phyloP scores from a whole-genome alignment of 2,329 filamentous ascomycete species.

The Fonsecaea pugnacius region DNA sequence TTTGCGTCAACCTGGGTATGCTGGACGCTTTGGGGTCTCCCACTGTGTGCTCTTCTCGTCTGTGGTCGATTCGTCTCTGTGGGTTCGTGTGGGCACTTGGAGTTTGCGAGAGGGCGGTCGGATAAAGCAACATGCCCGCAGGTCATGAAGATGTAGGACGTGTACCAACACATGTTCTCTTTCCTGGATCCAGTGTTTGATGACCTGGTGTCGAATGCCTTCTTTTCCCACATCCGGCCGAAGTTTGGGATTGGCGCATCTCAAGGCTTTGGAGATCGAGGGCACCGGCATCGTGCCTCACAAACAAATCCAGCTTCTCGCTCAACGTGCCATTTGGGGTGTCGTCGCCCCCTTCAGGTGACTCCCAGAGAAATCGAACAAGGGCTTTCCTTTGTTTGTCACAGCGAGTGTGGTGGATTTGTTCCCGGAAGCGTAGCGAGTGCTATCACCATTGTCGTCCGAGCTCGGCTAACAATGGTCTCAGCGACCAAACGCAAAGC shows the following conservation, averaged over 20 bases:
- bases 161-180: constrained; percentile 33
- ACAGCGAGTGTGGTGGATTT: background rate
- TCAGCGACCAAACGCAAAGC: background rate
- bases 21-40: background rate
- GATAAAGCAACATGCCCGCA: constrained; percentile 30
- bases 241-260: background rate
- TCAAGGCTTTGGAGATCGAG: background rate
- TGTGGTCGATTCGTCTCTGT: background rate
- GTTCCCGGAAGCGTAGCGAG: background rate
- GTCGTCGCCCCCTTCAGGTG: background rate
- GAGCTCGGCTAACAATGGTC: background rate
- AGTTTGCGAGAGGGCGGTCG: constrained; percentile 20
- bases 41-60: background rate
- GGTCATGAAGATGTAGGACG: constrained; percentile 28
- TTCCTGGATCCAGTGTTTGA: background rate
- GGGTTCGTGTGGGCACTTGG: constrained; percentile 12
- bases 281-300: background rate
- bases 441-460: background rate
- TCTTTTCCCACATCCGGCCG: background rate
- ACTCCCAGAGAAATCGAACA: background rate
- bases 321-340: background rate
- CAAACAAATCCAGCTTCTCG: background rate
- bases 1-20: background rate
- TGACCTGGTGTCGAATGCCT: background rate
- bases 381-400: background rate